Evolutionary conservation across 1,139 yeast species (phyloP), one percentile per base, ranked within the genome.

Genomic region (Citeromyces siamensis): DNA sequence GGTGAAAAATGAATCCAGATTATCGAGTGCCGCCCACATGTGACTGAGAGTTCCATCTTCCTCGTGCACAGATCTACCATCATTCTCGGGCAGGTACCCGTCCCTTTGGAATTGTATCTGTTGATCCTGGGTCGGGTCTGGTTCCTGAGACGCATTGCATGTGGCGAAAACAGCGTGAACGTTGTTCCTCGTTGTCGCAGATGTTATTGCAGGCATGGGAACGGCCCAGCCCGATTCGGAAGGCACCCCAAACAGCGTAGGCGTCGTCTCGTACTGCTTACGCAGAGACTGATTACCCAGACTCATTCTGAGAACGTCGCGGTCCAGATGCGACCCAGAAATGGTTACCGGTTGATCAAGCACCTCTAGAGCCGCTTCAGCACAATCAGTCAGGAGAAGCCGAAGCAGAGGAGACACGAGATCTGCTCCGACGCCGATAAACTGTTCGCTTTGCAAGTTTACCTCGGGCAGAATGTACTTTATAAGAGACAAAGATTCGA

Each of bases 191-290:
- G 97, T 84, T 9, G 81, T 72, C 0, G 94, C 80, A 0, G 96
- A 85, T 0, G 94, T 79, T 26, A 83, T 75, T 0, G 88, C 83
- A 0, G 97, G 95, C 90, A 83, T 81, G 2, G 97, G 94, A 35
- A 93, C 77, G 0, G 96, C 79, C 99, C 99, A 93, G 1, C 99
- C 99, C 51, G 79, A 77, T n/a, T 84, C 95, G 42, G 86, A 95
- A 0, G 98, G 98, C 17, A 88, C 78, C 12, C 98, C 98, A 62
- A 86, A 93, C 39, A 90, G 62, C 0, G 96, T 85, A 0, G 94
- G 90, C 2, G 94, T 79, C 46, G 74, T 76, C 46, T 83, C 95
- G 49, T 80, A 82, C 46, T 84, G 94, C 44, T 81, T 83, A 47
- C 80, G 73, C 49, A 81, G 65, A 3, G 84, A 72, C 13, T 79